These are phyloP conservation scores for Acer yangbiense DNA, from an alignment of 345 rosid species.

Conservation along the genomic window DNA sequence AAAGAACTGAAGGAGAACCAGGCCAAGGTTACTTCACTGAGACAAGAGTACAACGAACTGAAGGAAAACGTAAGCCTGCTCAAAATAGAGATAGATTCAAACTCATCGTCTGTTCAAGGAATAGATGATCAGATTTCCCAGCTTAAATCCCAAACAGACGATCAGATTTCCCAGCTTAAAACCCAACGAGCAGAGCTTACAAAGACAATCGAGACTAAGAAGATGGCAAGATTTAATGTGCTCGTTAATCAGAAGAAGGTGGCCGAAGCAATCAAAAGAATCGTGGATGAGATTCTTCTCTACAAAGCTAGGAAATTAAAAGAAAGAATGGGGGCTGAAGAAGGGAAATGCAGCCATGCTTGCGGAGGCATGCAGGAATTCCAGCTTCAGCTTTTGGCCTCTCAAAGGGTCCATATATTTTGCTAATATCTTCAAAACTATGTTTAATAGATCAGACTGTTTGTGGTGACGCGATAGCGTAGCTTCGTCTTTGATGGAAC, in stretches of 20 bases:
- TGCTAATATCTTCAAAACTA: neutral
- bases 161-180: slow-evolving; percentile 56
- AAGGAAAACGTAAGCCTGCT: slow-evolving; percentile 52
- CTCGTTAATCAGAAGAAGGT: slow-evolving; percentile 46
- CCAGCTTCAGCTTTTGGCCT: slow-evolving; percentile 48
- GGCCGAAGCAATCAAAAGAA: slow-evolving; percentile 50
- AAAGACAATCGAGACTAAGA: slow-evolving; percentile 34
- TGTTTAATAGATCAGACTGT: neutral
- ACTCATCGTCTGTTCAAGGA: slow-evolving; percentile 38
- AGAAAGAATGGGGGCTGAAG: slow-evolving; percentile 45
- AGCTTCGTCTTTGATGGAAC: too few relatives aligned
- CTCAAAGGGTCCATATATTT: slow-evolving; percentile 43
- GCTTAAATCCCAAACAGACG: slow-evolving; percentile 47
- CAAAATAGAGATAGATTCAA: slow-evolving; percentile 51
- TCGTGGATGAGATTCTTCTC: slow-evolving; percentile 49
- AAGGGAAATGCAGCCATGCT: slow-evolving; percentile 47
- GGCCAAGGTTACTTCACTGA: slow-evolving; percentile 53
- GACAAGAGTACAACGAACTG: slow-evolving; percentile 55
- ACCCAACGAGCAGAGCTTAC: slow-evolving; percentile 43
- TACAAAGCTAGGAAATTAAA: slow-evolving; percentile 17
- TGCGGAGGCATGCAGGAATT: slow-evolving; percentile 59
- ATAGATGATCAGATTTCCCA: slow-evolving; percentile 58
- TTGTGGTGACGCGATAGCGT: too few relatives aligned
- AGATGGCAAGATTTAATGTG: slow-evolving; percentile 43
- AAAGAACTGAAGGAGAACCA: neutral